Percentiles rank a stretch among this genome's conserved stretches.
These are phyloP conservation scores for Dissoconium aciculare DNA, from an alignment of 2,329 filamentous ascomycete species.

Conservation along the genomic window DNA sequence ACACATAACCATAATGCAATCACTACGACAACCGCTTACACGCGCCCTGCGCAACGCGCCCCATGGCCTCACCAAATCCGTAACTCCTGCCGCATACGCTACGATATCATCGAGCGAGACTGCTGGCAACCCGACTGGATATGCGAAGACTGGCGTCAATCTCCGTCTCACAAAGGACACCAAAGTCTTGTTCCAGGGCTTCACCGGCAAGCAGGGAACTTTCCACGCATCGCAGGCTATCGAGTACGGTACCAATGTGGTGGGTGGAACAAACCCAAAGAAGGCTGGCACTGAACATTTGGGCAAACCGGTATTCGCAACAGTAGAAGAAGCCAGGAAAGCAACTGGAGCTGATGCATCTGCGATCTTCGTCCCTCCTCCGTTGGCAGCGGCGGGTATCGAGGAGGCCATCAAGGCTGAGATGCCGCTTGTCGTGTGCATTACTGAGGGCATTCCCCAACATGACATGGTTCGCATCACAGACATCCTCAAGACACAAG, in stretches of 20 bases:
- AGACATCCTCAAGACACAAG: constrained; percentile 91
- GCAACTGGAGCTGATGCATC: constrained; percentile 81
- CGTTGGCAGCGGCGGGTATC: constrained; percentile 83
- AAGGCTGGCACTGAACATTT: constrained; percentile 88
- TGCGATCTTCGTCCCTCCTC: constrained; percentile 93
- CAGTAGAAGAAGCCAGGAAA: constrained; percentile 75
- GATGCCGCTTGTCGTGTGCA: constrained; percentile 88
- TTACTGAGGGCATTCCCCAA: constrained; percentile 95
- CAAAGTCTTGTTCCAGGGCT: constrained; percentile 92
- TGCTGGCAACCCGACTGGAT: constrained; percentile 27
- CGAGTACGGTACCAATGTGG: constrained; percentile 96
- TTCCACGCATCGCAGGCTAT: constrained; percentile 98
- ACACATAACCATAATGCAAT: constrained; percentile 62
- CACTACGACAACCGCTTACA: constrained; percentile 58
- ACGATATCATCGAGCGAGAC: constrained; percentile 40
- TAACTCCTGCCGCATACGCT: constrained; percentile 55
- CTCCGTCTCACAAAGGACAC: constrained; percentile 86
- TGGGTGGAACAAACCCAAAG: constrained; percentile 97
- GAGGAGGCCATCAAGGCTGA: constrained; percentile 92
- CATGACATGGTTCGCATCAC: constrained; percentile 99
- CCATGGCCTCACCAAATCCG: constrained; percentile 27
- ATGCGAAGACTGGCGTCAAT: constrained; percentile 39
- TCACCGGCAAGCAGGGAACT: constrained; percentile 60
- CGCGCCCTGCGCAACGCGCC: constrained; percentile 53
- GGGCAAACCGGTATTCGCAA: constrained; percentile 82